Percentiles rank a stretch among this genome's conserved stretches.
Conservation (phyloP, 2,329 filamentous ascomycete species). For the Talaromyces sp. region DNA sequence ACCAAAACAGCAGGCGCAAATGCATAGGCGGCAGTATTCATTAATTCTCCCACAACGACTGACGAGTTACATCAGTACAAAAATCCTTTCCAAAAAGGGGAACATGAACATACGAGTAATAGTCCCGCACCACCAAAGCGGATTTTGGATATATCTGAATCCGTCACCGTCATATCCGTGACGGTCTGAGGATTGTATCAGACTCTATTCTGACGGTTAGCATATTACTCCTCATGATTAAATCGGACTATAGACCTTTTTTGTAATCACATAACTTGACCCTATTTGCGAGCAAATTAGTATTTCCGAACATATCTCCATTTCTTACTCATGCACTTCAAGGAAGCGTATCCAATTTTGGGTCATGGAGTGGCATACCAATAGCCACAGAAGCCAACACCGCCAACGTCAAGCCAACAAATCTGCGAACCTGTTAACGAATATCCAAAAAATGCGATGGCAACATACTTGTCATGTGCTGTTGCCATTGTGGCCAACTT, state of each 20-base stretch:
- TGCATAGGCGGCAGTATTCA: slow-evolving; percentile 18
- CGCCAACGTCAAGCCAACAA: slow-evolving; percentile 16
- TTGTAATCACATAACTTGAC: slow-evolving; percentile 18
- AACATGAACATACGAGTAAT: slow-evolving; percentile 11
- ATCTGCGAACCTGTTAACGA: background rate
- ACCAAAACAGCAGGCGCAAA: slow-evolving; percentile 17
- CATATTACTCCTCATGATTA: background rate
- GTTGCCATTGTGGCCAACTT: background rate
- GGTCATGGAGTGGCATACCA: background rate
- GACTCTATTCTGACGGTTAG: slow-evolving; percentile 4
- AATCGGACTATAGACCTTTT: background rate
- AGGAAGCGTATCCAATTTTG: background rate
- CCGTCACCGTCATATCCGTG: slow-evolving; percentile 14
- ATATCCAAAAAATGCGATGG: background rate
- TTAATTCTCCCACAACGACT: slow-evolving; percentile 17
- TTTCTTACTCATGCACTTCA: background rate
- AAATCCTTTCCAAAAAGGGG: background rate
- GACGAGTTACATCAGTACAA: background rate
- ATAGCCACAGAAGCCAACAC: slow-evolving; percentile 15
- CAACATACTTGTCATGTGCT: slow-evolving; percentile 17
- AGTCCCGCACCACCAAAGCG: slow-evolving; percentile 18
- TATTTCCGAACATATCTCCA: background rate
- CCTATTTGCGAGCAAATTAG: background rate
- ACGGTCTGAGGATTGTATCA: slow-evolving; percentile 16
- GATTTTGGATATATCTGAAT: slow-evolving; percentile 15